These are phyloP conservation scores for Lentinus brumalis DNA, from an alignment of 768 basidiomycete species.

Conservation along the genomic window DNA sequence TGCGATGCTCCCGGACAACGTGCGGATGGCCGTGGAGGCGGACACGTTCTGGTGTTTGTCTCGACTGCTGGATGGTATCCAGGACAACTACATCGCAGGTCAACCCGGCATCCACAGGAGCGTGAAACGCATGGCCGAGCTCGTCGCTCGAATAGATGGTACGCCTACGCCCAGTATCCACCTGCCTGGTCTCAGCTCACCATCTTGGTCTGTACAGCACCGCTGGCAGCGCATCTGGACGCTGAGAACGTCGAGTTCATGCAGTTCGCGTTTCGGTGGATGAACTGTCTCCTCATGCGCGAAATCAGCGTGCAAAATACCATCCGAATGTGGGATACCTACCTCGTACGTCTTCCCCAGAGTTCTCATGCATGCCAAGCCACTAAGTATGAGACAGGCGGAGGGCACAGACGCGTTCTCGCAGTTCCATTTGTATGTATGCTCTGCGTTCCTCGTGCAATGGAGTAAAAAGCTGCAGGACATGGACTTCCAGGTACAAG, in stretches of 20 bases:
- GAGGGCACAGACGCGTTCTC: slow-evolving; percentile 98
- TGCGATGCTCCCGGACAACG: slow-evolving; percentile 62
- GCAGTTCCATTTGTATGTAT: slow-evolving; percentile 98
- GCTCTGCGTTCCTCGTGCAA: slow-evolving; percentile 92
- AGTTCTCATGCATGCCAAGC: not conserved
- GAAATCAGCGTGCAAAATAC: slow-evolving; percentile 97
- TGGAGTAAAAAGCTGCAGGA: slow-evolving; percentile 92
- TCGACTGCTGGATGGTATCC: slow-evolving; percentile 93
- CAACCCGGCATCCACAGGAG: slow-evolving; percentile 97
- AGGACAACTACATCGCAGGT: slow-evolving; percentile 96
- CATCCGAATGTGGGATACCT: slow-evolving; percentile 99
- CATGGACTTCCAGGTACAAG: slow-evolving; percentile 96
- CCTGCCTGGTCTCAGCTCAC: not conserved
- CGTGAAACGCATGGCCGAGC: slow-evolving; percentile 90
- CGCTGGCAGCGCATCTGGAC: slow-evolving; percentile 84
- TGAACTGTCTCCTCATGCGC: slow-evolving; percentile 98
- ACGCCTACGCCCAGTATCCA: slow-evolving; percentile 21
- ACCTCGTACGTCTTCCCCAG: slow-evolving; percentile 64
- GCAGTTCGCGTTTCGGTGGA: slow-evolving; percentile 99
- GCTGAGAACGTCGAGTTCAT: slow-evolving; percentile 96
- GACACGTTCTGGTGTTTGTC: slow-evolving; percentile 99
- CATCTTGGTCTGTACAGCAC: slow-evolving; percentile 50
- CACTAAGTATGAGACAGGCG: slow-evolving; percentile 53
- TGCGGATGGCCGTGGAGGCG: slow-evolving; percentile 88
- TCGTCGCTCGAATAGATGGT: slow-evolving; percentile 91